Conservation (phyloP, 352 stramenopile genomes). For the Pythium aquatile region DNA sequence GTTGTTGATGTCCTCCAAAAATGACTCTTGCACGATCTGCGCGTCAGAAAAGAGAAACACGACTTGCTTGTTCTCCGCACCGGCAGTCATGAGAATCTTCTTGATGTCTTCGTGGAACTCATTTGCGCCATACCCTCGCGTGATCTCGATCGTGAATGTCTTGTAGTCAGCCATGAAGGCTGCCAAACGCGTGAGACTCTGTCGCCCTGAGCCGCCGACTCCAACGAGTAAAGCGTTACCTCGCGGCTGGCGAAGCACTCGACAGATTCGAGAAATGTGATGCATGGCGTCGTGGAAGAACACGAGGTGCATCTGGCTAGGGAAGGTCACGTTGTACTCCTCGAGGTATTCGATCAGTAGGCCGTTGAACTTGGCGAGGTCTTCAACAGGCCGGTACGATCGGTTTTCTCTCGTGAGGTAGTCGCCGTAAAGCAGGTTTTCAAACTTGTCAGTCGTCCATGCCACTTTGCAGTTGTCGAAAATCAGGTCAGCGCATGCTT, state of each 20-base stretch:
- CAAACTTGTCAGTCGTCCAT: conserved; percentile 64
- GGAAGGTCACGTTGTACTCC: conserved; percentile 94
- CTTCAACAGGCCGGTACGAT: conserved; percentile 68
- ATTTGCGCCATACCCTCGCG: conserved; percentile 83
- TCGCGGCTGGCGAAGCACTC: conserved; percentile 89
- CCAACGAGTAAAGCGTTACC: conserved; percentile 92
- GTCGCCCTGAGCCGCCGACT: conserved; percentile 88
- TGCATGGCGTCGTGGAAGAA: conserved; percentile 95
- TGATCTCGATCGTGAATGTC: conserved; percentile 93
- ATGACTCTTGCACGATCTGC: conserved; percentile 93
- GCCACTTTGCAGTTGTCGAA: conserved; percentile 62
- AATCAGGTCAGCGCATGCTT: conserved; percentile 66
- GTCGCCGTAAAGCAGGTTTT: conserved; percentile 89
- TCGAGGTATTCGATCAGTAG: conserved; percentile 91
- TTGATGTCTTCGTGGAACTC: conserved; percentile 94
- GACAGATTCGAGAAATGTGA: conserved; percentile 92
- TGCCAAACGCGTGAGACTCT: conserved; percentile 89
- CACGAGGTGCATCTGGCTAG: conserved; percentile 92
- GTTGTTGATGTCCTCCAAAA: conserved; percentile 96
- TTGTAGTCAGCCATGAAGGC: conserved; percentile 92
- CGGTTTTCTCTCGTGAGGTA: conserved; percentile 84
- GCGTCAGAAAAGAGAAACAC: conserved; percentile 94
- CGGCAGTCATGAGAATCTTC: conserved; percentile 88
- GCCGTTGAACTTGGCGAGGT: conserved; percentile 62
- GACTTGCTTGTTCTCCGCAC: conserved; percentile 84